Evolutionary conservation across 2,329 filamentous ascomycete species (phyloP), one percentile per base, ranked within the genome.

Genomic region (Apiospora kogelbergensis): DNA sequence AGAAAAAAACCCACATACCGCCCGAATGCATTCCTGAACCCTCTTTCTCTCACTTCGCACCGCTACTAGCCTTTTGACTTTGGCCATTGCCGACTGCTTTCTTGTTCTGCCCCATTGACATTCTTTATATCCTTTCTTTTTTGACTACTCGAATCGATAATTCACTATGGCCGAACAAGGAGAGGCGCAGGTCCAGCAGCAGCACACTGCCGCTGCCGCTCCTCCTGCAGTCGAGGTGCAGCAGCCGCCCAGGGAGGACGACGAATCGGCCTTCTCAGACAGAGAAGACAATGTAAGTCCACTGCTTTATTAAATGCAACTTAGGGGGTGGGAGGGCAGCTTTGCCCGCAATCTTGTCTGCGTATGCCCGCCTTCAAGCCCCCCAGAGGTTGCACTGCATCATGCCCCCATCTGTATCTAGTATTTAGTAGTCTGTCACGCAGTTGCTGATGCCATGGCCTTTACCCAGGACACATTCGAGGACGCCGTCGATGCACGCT

Each of bases 391-490:
- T 66, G 63, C 63, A 65, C 45, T 40, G n/a, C 65, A 48, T 40
- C 65, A 24, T 15, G 33, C 44, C 22, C 30, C 42, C 42, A 30
- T 40, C 26, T 24, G 40, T 42, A 40, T 22, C 30, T 46, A 17
- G 10, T 20, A 30, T 40, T 45, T 37, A 13, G 17, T 66, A 30
- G 17, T 44, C 26, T 42, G 37, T 65, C n/a, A 65, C 63, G 1
- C 33, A 30, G 40, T 53, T 65, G 63, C 63, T 65, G 30, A 65
- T 20, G 22, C 41, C 26, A 37, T 24, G 42, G 45, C 44, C 30
- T n/a, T 53, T 40, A 13, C 33, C 22, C 73, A 93, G 91, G 91
- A 95, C 75, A 88, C 88, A 20, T 97, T 97, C 76, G 93, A 97
- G 82, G 94, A 97, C 84, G 94, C 93, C 68, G 83, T 89, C 74